phyloP scores from a whole-genome alignment of 768 basidiomycete species.

The Boletus sensibilis region DNA sequence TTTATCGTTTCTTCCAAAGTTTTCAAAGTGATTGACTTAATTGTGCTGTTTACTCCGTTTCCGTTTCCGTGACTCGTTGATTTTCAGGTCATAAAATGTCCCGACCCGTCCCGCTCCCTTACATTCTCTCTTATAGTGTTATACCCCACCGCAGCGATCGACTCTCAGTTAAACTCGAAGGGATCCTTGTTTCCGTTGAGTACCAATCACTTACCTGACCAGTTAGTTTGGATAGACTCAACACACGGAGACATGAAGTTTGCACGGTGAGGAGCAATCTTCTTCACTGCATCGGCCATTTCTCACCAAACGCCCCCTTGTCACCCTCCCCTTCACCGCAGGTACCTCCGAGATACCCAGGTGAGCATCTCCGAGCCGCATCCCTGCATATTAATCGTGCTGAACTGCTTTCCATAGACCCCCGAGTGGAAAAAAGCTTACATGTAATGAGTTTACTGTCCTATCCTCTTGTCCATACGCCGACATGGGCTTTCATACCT shows the following conservation, averaged over 20 bases:
- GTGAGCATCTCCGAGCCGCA: conserved; percentile 31
- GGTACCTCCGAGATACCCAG: conserved; percentile 71
- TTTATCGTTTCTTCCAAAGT: conserved; percentile 4
- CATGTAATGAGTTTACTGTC: conserved; percentile 21
- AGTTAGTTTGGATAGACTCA: background rate
- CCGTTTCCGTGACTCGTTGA: background rate
- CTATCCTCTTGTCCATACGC: background rate
- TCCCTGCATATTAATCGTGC: background rate
- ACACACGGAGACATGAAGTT: conserved; percentile 49
- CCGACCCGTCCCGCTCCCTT: conserved; percentile 15
- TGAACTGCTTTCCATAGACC: conserved; percentile 40
- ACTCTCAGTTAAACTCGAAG: background rate
- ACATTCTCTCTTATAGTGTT: no score
- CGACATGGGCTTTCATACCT: background rate
- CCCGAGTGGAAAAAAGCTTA: conserved; percentile 54
- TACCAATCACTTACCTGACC: background rate
- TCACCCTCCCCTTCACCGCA: conserved; percentile 24
- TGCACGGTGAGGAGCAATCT: conserved; percentile 42
- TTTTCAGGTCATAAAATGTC: conserved; percentile 1
- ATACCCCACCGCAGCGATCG: background rate
- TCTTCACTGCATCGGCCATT: background rate
- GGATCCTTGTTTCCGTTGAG: background rate
- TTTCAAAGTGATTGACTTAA: conserved; percentile 14
- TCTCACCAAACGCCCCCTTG: background rate
- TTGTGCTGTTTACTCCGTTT: background rate